A percentile compares a stretch with the other conserved stretches of the same genome.
phyloP scores from a whole-genome alignment of 106 monocot genomes.

The Dendrobium chrysotoxum region DNA sequence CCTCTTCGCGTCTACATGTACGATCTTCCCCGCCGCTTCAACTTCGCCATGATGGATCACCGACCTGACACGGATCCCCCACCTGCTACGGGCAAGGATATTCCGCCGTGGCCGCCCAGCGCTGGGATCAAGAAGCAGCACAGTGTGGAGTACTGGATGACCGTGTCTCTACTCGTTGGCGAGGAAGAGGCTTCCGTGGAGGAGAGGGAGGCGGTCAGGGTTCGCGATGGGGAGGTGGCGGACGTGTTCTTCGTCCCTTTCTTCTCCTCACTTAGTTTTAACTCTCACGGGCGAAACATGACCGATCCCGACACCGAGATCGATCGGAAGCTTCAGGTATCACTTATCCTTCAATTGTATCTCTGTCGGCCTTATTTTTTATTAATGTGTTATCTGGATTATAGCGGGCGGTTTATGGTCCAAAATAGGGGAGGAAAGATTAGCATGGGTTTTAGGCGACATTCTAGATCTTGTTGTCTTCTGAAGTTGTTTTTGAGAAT shows the following conservation, averaged over 20 bases:
- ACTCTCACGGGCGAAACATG: conserved; percentile 85
- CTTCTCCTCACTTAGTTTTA: conserved; percentile 97
- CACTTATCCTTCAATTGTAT: neutral
- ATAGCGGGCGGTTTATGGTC: neutral
- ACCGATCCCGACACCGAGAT: conserved; percentile 90
- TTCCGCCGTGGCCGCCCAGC: conserved; percentile 57
- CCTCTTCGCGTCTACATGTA: conserved; percentile 86
- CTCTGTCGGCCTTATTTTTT: neutral
- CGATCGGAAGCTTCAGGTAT: conserved; percentile 77
- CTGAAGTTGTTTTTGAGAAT: neutral
- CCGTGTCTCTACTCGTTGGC: conserved; percentile 51
- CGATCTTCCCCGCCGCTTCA: conserved; percentile 81
- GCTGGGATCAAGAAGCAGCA: conserved; percentile 81
- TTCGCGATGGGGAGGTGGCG: conserved; percentile 47
- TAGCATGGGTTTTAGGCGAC: neutral
- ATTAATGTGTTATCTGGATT: neutral
- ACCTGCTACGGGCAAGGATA: conserved; percentile 2
- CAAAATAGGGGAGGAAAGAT: neutral
- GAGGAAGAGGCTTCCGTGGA: neutral
- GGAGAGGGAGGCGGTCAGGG: conserved; percentile 63
- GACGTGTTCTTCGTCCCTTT: conserved; percentile 95
- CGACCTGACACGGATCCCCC: neutral
- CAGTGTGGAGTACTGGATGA: conserved; percentile 99
- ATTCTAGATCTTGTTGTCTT: neutral
- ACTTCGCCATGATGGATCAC: conserved; percentile 63